Evolutionary conservation across 352 stramenopile genomes (phyloP).

Genomic region (Thraustochytrium sp.): DNA sequence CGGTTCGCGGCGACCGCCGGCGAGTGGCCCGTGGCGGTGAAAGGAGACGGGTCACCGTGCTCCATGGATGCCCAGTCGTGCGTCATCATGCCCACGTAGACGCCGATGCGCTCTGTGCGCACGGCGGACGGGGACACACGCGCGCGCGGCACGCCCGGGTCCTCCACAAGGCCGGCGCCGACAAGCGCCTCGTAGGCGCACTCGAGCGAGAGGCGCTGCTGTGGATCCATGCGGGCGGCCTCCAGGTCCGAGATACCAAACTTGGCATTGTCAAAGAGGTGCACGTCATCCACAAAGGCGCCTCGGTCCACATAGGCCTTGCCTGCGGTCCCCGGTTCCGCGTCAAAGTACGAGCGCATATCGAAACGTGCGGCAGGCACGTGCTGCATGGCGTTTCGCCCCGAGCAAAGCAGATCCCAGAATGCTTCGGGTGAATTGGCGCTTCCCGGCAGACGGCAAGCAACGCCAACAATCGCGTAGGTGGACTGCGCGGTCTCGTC

Average conservation of each 20-base stretch:
- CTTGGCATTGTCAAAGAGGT: constrained; percentile 34
- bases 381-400: not conserved
- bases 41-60: not conserved
- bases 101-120: not conserved
- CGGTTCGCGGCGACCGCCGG: not conserved
- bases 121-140: not conserved
- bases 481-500: not conserved
- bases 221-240: constrained; percentile 43
- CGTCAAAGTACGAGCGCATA: not conserved
- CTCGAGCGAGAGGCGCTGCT: constrained; percentile 43
- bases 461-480: not conserved
- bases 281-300: constrained; percentile 15
- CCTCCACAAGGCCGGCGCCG: constrained; percentile 6
- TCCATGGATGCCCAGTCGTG: constrained; percentile 35
- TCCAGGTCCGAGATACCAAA: constrained; percentile 33
- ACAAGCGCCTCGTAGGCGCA: constrained; percentile 28
- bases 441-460: constrained; percentile 20
- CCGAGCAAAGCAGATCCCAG: constrained; percentile 12
- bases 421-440: not conserved
- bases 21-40: constrained; percentile 31
- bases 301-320: not conserved
- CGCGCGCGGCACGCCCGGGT: not conserved
- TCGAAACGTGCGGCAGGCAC: constrained; percentile 1
- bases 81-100: constrained; percentile 35
- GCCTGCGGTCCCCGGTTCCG: not conserved